Evolutionary conservation across 495 filamentous ascomycete genomes (phyloP), one percentile per base, ranked within the genome.

Genomic region (Penicillium lividum): DNA sequence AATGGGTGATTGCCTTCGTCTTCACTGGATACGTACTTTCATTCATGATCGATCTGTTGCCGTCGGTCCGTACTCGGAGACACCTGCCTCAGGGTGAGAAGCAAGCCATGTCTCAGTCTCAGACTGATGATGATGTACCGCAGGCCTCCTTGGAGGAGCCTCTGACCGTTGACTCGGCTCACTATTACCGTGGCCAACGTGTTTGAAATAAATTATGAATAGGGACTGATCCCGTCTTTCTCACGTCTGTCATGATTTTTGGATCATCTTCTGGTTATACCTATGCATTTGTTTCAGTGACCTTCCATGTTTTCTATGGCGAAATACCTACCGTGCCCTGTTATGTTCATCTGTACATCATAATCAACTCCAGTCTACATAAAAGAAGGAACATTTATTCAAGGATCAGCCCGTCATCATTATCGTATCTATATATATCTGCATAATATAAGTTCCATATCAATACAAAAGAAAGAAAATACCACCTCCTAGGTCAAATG

Each of bases 21-120:
- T 98, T 96, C 76, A 92, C 88, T 9, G 89, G 91, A 65, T 97
- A 95, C 71, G 78, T 96, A 43, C 82, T 96, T 48, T 92, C 89
- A 40, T 98, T 96, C 76, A 84, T 89, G 53, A 76, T 98, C 65
- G 94, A 98, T 69, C 79, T 98, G 38, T 76, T 91, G 51, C 94
- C 94, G 0, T 91, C 92, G 18, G 80, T 89, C 3, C 78, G 82
- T 13, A 90, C 84, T 4, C 88, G 86, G 57, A 73, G 70, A 34
- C 74, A 78, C 47, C 50, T 79, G 8, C 76, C 76, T 1, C 76
- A 79, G 56, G 77, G 76, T 28, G 74, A 80, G 59, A 80, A 80
- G 58, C 64, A 63, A 40, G 18, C 57, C 5, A 71, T 73, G 64
- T 42, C 50, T 13, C 45, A 57, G 58, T 57, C 27, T 36, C 48